Evolutionary conservation across 257 asterid species (phyloP).

Genomic region (Fraxinus pennsylvanica): DNA sequence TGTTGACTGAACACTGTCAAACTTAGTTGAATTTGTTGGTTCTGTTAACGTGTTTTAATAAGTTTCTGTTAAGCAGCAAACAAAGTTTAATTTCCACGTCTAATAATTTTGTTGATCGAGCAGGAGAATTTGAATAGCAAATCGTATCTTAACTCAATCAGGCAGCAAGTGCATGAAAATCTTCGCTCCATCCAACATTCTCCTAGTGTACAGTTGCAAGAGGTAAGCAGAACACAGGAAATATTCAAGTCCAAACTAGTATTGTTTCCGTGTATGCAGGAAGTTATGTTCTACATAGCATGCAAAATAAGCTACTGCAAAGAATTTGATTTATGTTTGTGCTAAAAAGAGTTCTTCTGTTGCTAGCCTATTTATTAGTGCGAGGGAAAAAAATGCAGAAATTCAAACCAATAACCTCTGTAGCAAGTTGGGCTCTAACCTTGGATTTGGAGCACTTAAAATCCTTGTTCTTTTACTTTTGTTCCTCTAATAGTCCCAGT

Average conservation of each 20-base stretch:
- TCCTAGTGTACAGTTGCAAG: constrained; percentile 98
- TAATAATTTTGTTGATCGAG: constrained; percentile 34
- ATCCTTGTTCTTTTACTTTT: not conserved
- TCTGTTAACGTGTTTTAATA: not conserved
- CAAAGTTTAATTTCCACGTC: constrained; percentile 4
- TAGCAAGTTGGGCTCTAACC: not conserved
- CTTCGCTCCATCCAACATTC: constrained; percentile 93
- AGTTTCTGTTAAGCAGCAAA: constrained; percentile 8
- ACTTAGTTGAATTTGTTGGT: not conserved
- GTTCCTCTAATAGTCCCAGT: not conserved
- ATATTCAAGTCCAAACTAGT: constrained; percentile 18
- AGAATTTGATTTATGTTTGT: not conserved
- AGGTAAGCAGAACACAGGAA: constrained; percentile 48
- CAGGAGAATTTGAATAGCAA: constrained; percentile 96
- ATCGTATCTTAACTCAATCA: constrained; percentile 83
- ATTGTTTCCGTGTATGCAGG: constrained; percentile 3
- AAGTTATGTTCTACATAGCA: constrained; percentile 9
- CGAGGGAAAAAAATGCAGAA: not conserved
- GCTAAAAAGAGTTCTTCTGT: not conserved
- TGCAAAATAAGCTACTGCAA: not conserved
- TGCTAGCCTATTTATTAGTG: not conserved
- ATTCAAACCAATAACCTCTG: not conserved
- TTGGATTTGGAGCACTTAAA: not conserved
- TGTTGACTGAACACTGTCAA: constrained; percentile 19
- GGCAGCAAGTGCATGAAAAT: constrained; percentile 85